These are phyloP conservation scores for Erodium texanum DNA, from an alignment of 441 rosid species.

Conservation along the genomic window DNA sequence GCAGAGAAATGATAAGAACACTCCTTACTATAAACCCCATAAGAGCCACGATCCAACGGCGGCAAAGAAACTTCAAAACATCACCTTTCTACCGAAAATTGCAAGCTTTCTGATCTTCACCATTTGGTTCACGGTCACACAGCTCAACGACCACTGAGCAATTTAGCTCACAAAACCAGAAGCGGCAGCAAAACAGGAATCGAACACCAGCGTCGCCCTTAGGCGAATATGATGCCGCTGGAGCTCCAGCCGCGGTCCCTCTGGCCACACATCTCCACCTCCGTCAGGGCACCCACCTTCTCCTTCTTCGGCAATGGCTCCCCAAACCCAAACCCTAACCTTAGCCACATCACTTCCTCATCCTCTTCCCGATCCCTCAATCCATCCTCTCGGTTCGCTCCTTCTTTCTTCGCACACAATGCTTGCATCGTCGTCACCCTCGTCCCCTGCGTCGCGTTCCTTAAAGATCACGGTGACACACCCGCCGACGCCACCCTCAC, in stretches of 20 bases:
- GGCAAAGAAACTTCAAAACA: not conserved
- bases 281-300: conserved; percentile 46
- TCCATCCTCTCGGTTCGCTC: conserved; percentile 49
- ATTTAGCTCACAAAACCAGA: not conserved
- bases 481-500: conserved; percentile 67
- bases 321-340: conserved; percentile 30
- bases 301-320: conserved; percentile 33
- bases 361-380: conserved; percentile 16
- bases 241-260: conserved; percentile 77
- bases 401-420: conserved; percentile 71
- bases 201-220: not conserved
- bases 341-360: conserved; percentile 15
- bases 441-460: conserved; percentile 74
- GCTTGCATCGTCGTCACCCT: conserved; percentile 66
- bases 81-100: not conserved
- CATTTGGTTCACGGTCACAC: not conserved
- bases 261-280: conserved; percentile 68
- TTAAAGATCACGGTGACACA: conserved; percentile 86
- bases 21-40: too few species aligned
- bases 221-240: conserved; percentile 78
- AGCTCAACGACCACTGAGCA: not conserved
- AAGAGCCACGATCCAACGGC: not conserved
- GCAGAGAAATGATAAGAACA: too few species aligned
- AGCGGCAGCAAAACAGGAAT: not conserved
- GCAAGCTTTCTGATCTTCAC: not conserved